Evolutionary conservation across 1,139 yeast genomes (phyloP).

Genomic region (Wickerhamiella infanticola): DNA sequence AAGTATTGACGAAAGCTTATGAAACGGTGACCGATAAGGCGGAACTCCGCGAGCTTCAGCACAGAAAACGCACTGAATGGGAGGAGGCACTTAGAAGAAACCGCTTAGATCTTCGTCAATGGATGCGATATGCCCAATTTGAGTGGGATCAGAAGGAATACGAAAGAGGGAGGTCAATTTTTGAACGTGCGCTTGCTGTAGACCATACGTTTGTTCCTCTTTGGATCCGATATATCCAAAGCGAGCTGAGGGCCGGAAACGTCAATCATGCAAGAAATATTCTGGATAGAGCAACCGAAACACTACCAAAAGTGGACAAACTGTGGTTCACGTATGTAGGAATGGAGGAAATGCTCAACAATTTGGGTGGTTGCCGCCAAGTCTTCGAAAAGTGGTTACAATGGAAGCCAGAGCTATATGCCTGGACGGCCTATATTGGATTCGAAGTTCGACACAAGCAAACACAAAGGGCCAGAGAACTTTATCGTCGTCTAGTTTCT

Average conservation of each 20-base stretch:
- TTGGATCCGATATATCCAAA: constrained; percentile 73
- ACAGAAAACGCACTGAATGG: constrained; percentile 61
- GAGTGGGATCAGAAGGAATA: constrained; percentile 70
- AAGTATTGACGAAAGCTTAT: constrained; percentile 30
- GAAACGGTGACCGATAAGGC: constrained; percentile 54
- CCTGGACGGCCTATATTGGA: constrained; percentile 63
- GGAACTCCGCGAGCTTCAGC: constrained; percentile 61
- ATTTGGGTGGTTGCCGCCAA: constrained; percentile 44
- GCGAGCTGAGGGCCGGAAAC: constrained; percentile 57
- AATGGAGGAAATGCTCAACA: constrained; percentile 65
- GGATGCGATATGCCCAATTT: constrained; percentile 87
- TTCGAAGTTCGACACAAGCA: constrained; percentile 60
- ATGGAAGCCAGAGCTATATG: constrained; percentile 41
- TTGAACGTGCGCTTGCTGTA: constrained; percentile 75
- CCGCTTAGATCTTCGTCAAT: constrained; percentile 66
- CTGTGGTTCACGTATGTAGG: constrained; percentile 67
- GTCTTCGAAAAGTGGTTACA: constrained; percentile 69
- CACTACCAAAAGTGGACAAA: constrained; percentile 67
- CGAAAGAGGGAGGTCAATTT: constrained; percentile 64
- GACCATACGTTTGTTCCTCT: constrained; percentile 60
- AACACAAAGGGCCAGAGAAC: constrained; percentile 36
- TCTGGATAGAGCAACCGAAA: constrained; percentile 59
- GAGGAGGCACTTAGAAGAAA: constrained; percentile 79
- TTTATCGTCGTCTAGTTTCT: constrained; percentile 42
- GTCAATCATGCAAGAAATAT: constrained; percentile 82